Conservation (phyloP, 164 flowering plant genomes). For the Sedum album region DNA sequence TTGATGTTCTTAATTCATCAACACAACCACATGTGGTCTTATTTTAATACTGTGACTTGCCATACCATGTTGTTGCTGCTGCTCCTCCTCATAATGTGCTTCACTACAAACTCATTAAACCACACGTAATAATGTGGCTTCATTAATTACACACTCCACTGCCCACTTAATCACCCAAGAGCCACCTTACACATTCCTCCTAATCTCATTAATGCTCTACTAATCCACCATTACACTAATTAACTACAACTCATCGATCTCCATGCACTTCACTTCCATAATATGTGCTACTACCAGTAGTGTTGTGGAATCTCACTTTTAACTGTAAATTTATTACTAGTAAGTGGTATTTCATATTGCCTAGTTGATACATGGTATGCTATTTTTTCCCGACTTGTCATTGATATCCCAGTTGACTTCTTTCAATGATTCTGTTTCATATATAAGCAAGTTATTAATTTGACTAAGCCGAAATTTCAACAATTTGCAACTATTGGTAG, state of each 20-base stretch:
- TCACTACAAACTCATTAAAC: background rate
- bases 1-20: no score
- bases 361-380: background rate
- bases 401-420: background rate
- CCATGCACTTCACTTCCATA: background rate
- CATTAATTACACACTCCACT: background rate
- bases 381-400: background rate
- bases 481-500: no score
- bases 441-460: no score
- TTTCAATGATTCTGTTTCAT: no score
- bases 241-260: background rate
- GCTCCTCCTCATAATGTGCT: background rate
- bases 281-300: no score
- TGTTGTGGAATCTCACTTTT: background rate
- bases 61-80: no score
- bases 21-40: no score
- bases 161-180: background rate
- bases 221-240: background rate
- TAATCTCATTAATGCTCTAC: background rate
- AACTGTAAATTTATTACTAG: background rate
- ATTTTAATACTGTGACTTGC: no score
- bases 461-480: no score
- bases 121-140: background rate
- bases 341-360: background rate
- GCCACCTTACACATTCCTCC: background rate